A percentile compares a stretch with the other conserved stretches of the same genome.
phyloP scores from a whole-genome alignment of 495 filamentous ascomycete genomes.

The Chaetomium fimeti region DNA sequence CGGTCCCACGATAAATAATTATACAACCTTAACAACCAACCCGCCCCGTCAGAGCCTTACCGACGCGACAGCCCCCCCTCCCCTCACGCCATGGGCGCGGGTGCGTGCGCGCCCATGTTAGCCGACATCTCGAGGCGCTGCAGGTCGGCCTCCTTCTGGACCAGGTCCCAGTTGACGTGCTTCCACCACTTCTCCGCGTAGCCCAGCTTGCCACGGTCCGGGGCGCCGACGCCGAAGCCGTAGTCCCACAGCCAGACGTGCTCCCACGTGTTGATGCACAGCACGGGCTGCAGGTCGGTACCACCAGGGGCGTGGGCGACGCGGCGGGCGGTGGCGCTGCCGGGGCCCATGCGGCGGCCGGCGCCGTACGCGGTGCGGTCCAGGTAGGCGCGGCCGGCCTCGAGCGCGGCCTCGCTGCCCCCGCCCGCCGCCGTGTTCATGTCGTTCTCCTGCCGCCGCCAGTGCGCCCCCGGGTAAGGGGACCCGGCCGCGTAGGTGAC shows the following conservation, averaged over 20 bases:
- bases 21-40: neutral
- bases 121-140: slow-evolving; percentile 18
- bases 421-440: slow-evolving; percentile 62
- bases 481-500: slow-evolving; percentile 89
- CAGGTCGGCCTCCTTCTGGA: slow-evolving; percentile 43
- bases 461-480: slow-evolving; percentile 80
- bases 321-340: slow-evolving; percentile 27
- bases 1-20: neutral
- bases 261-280: slow-evolving; percentile 96
- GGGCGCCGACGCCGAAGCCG: slow-evolving; percentile 52
- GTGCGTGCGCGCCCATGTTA: neutral
- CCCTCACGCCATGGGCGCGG: neutral
- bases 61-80: neutral
- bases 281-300: slow-evolving; percentile 65
- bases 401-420: slow-evolving; percentile 37
- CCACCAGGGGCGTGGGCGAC: slow-evolving; percentile 61
- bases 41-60: neutral
- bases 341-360: slow-evolving; percentile 37
- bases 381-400: slow-evolving; percentile 32
- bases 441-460: slow-evolving; percentile 74
- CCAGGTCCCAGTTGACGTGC: slow-evolving; percentile 76
- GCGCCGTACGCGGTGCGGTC: slow-evolving; percentile 48
- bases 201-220: slow-evolving; percentile 61
- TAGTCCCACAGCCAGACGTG: slow-evolving; percentile 89
- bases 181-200: slow-evolving; percentile 86